Base-by-base conservation (phyloP, 2,329 filamentous ascomycete genomes). In the Metarhizium guizhouense region DNA sequence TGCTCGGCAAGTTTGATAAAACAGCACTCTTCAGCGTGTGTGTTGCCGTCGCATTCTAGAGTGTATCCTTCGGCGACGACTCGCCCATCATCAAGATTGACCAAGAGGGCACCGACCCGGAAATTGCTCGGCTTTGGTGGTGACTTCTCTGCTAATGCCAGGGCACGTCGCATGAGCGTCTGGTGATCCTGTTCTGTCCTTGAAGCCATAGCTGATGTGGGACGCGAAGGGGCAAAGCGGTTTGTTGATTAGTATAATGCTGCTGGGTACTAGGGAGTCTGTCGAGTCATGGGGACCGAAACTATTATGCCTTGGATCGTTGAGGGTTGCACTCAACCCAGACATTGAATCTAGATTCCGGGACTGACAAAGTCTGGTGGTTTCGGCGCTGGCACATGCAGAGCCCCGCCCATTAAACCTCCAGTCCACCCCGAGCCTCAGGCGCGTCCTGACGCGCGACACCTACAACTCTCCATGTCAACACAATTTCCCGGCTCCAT, bases 1-100 rank as follows among this genome's bases (percentile, higher is more conserved):
- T 74, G 63, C 51, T 73, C 64, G 1, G 82, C 76, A 14, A 85
- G 79, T 69, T 99, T 97, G 51, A 85, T 72, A 56, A 99, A 80
- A 66, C 90, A 95, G 70, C 87, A 93, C 73, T 99, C 91, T 68
- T 99, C 94, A 3, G 94, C 94, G 67, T 99, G 94, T 0, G 94
- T 97, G 73, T 99, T 99, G 47, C 93, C 94, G 0, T 84, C 79
- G 4, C 92, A 83, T 71, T 99, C 93, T 57, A 96, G 80, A 0
- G 94, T 96, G 74, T 93, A 97, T 54, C 94, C 93, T 2, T 89
- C 88, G 1, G 88, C 82, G 32, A 95, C 77, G 56, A 95, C 76
- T 74, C 77, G 47, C 11, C 55, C 50, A 54, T 54, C 55, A 34
- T 72, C 71, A 14, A 76, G 68, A 56, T 84, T 77, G 20, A 94